phyloP scores from a whole-genome alignment of 495 filamentous ascomycete genomes.

The Tricharina praecox region DNA sequence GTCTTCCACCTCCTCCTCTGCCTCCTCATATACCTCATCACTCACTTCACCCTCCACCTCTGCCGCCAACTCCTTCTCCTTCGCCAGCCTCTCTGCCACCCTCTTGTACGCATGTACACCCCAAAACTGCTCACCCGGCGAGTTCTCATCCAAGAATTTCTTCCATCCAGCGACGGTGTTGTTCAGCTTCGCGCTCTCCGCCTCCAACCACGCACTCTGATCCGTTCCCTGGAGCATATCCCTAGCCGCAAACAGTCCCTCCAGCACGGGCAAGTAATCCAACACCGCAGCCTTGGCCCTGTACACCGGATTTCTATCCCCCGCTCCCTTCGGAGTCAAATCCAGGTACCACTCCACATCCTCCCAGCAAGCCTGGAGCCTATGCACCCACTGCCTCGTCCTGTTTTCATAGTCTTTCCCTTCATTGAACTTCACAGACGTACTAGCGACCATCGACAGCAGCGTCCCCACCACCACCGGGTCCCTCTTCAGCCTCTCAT shows the following conservation, averaged over 20 bases:
- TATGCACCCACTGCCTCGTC: not conserved
- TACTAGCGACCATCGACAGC: constrained; percentile 12
- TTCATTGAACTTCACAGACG: constrained; percentile 10
- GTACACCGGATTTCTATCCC: constrained; percentile 1
- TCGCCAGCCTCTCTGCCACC: not conserved
- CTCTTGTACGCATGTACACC: not conserved
- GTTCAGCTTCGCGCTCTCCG: constrained; percentile 17
- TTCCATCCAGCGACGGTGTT: constrained; percentile 25
- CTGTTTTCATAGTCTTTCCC: constrained; percentile 3
- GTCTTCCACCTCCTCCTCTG: too few species aligned
- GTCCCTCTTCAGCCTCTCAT: constrained; percentile 10
- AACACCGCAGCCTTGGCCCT: not conserved
- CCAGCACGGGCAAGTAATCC: constrained; percentile 18
- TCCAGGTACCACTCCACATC: constrained; percentile 5
- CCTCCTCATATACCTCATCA: too few species aligned
- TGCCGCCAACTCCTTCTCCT: not conserved
- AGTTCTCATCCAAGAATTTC: constrained; percentile 7
- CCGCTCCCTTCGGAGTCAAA: not conserved
- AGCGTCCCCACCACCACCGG: constrained; percentile 12
- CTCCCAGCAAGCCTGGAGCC: constrained; percentile 6
- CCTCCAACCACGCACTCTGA: constrained; percentile 15
- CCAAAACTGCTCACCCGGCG: not conserved
- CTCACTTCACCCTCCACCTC: not conserved
- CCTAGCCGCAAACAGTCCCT: constrained; percentile 18
- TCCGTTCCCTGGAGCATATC: constrained; percentile 13